Base-by-base conservation (phyloP, 2,329 filamentous ascomycete genomes). In the Fusarium goolgardi region DNA sequence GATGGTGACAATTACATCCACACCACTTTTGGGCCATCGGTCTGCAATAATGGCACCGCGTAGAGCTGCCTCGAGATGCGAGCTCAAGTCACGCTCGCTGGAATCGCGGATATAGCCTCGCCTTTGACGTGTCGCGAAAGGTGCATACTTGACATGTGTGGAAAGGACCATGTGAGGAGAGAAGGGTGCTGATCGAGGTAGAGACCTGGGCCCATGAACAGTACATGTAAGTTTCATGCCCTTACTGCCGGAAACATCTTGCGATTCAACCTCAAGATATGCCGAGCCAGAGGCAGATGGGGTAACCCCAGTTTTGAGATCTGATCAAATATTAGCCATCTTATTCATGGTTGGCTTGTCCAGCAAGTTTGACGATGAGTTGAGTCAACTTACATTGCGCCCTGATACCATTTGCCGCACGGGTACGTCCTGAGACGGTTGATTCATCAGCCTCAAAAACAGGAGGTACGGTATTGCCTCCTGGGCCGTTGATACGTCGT, bases 1-100 rank as follows among this genome's bases (percentile, higher is more conserved):
- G 49, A 99, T 89, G 1, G 94, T 97, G 49, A 99, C 89, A 20
- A 97, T 90, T 40, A 99, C 90, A 77, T 99, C 96, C n/a, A 97
- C 90, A 44, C 93, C 94, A 77, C 93, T 97, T 83, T 99, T 99
- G n/a, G 96, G 96, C 93, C 95, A 99, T 59, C 95, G 86, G 77
- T 97, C 94, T 16, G 93, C 94, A 75, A 98, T 95, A 51, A 98
- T 89, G 10, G 93, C 92, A 1, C 95, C 95, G 34, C 94, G 88
- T 51, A 99, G 84, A 27, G 96, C 94, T 18, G 93, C 95, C 79
- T 98, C 94, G 5, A 99, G 83, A 77, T 98, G 95, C 13, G 94
- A 91, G 15, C 93, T 93, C 3, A 99, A 85, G 76, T 99, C 96
- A 51, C 94, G 88, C 81, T 99, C 96, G 65, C 86, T 90, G 18